Evolutionary conservation across 2,329 filamentous ascomycete genomes (phyloP), one percentile per base, ranked within the genome.

Genomic region (Stagonosporopsis rhizophila): DNA sequence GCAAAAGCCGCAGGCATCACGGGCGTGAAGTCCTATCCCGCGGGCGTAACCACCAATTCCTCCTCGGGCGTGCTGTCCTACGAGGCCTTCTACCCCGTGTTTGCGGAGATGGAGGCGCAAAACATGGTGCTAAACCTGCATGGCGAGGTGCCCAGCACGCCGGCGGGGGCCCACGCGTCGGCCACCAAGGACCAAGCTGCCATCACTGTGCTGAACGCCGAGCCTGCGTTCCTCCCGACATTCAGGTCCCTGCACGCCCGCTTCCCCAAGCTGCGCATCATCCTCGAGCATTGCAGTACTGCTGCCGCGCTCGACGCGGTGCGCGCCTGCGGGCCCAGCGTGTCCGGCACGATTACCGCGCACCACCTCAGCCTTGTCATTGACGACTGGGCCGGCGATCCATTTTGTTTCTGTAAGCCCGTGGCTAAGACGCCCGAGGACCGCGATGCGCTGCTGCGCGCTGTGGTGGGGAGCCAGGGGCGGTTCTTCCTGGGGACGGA

Each of bases 111-210:
- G 93, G 89, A 96, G 73, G 80, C 87, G 57, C 86, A 92, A 64
- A 87, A 88, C 64, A 81, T 96, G 72, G 84, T 96, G n/a, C 83
- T 96, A 38, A 97, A 97, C 78, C 81, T 98, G n/a, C 93, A 98
- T 74, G 94, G 93, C 63, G 94, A 97, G 78, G 86, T 89, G n/a
- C 88, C 87, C 0, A 82, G 82, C 1, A 80, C 80, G 61, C 74
- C 75, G 0, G 34, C 67, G 9, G 54, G 65, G 46, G 61, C 65
- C 1, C 60, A 40, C 17, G 14, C 57, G 1, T 56, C 63, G 2
- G 27, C 30, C 0, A 27, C 50, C 17, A 38, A 60, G 2, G 56
- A n/a, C 12, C 2, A 61, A 15, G 69, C 52, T 9, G 55, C 71
- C 15, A 73, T 78, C 60, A 77, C 75, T 14, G 73, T 78, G 40